A percentile compares a stretch with the other conserved stretches of the same genome.
Evolutionary conservation across 2,329 filamentous ascomycete genomes (phyloP).

Genomic region (Zarea fungicola): DNA sequence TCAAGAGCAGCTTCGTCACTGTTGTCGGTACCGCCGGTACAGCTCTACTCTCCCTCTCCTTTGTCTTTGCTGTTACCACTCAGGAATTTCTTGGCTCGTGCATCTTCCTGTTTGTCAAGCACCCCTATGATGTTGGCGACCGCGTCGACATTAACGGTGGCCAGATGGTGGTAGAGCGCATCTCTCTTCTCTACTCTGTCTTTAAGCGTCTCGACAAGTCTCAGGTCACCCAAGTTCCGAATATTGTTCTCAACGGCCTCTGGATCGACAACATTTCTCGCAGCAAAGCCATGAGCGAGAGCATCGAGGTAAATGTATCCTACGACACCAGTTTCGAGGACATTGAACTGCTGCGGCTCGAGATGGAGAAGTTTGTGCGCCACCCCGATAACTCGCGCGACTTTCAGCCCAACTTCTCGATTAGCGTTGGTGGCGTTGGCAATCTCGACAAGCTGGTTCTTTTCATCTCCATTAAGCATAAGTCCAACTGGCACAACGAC

Average conservation of each 20-base stretch:
- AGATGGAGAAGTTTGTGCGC: slow-evolving; percentile 81
- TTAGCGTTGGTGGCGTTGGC: slow-evolving; percentile 73
- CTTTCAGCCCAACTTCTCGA: slow-evolving; percentile 77
- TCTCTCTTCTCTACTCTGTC: slow-evolving; percentile 87
- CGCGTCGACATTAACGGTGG: slow-evolving; percentile 73
- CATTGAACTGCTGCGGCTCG: slow-evolving; percentile 74
- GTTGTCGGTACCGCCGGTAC: slow-evolving; percentile 88
- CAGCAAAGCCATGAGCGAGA: slow-evolving; percentile 87
- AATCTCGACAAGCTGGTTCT: slow-evolving; percentile 86
- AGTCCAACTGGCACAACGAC: slow-evolving; percentile 90
- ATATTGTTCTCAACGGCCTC: slow-evolving; percentile 85
- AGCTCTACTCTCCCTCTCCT: slow-evolving; percentile 88
- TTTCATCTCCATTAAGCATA: slow-evolving; percentile 80
- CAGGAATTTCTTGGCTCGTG: slow-evolving; percentile 97
- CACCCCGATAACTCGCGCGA: slow-evolving; percentile 83
- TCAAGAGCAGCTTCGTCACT: slow-evolving; percentile 78
- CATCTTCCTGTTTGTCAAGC: slow-evolving; percentile 98
- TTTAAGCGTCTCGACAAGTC: slow-evolving; percentile 80
- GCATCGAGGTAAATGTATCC: slow-evolving; percentile 70
- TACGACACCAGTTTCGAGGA: slow-evolving; percentile 89
- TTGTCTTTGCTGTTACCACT: slow-evolving; percentile 86
- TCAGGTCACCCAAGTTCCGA: slow-evolving; percentile 74
- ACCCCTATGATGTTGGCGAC: slow-evolving; percentile 94
- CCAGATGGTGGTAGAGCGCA: slow-evolving; percentile 81
- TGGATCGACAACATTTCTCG: slow-evolving; percentile 94